Evolutionary conservation across 192 early-diverging fungal species (phyloP).

Genomic region (Rhizoclosmatium globosum): DNA sequence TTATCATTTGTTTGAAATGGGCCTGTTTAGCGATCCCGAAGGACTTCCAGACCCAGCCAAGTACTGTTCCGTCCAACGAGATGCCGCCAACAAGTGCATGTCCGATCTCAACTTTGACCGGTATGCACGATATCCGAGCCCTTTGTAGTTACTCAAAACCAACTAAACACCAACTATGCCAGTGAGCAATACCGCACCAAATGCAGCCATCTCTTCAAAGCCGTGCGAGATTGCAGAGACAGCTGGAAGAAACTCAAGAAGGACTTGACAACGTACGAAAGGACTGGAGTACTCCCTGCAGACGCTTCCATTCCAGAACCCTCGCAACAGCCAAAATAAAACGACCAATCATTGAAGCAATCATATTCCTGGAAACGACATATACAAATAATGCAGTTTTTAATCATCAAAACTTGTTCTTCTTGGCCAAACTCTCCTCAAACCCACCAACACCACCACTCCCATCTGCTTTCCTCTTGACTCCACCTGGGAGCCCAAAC

Average conservation of each 20-base stretch:
- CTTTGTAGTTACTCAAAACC: not conserved
- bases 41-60: constrained; percentile 19
- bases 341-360: too few species aligned
- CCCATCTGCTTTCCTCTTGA: constrained; percentile 21
- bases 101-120: constrained; percentile 25
- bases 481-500: constrained; percentile 38
- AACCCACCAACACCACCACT: not conserved
- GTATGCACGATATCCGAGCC: not conserved
- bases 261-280: not conserved
- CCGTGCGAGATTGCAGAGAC: constrained; percentile 13
- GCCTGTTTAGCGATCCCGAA: not conserved
- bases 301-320: not conserved
- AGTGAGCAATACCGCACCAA: constrained; percentile 14
- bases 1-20: not conserved
- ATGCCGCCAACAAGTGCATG: constrained; percentile 34
- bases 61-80: not conserved
- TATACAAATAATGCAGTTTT: too few species aligned
- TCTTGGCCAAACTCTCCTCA: constrained; percentile 17
- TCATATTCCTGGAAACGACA: too few species aligned
- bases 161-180: not conserved
- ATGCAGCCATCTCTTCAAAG: constrained; percentile 9
- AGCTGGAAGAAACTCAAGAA: constrained; percentile 22
- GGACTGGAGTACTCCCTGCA: not conserved
- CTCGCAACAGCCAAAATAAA: not conserved
- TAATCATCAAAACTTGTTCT: constrained; percentile 1